Evolutionary conservation across 2,329 filamentous ascomycete genomes (phyloP).

Genomic region (Xylaria sp.): DNA sequence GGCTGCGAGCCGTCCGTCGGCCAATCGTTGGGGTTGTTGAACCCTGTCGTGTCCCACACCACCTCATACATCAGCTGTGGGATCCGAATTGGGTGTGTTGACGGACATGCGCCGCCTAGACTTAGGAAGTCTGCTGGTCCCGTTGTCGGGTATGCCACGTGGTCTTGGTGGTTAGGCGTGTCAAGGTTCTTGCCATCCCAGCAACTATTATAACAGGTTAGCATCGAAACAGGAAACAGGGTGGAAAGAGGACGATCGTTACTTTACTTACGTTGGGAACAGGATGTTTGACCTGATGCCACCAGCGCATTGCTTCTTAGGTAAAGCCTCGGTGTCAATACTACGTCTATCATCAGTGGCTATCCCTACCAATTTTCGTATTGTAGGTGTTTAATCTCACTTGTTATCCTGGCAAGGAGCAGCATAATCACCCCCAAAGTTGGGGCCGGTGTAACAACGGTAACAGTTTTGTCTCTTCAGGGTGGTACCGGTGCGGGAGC

Average conservation of each 20-base stretch:
- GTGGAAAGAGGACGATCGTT: conserved; percentile 38
- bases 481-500: conserved; percentile 47
- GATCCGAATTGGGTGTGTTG: conserved; percentile 53
- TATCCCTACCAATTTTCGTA: background rate
- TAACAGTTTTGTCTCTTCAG: conserved; percentile 55
- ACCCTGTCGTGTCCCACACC: conserved; percentile 56
- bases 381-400: conserved; percentile 25
- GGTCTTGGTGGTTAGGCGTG: conserved; percentile 59
- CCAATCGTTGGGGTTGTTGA: conserved; percentile 53
- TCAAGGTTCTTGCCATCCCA: conserved; percentile 64
- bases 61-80: conserved; percentile 61
- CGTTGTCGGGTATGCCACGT: conserved; percentile 60
- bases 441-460: conserved; percentile 57
- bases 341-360: conserved; percentile 42
- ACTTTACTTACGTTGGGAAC: conserved; percentile 62
- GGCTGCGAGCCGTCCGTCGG: conserved; percentile 53
- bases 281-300: conserved; percentile 59
- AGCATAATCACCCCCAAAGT: conserved; percentile 58
- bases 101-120: conserved; percentile 50
- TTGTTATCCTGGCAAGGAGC: conserved; percentile 56
- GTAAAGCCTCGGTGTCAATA: conserved; percentile 54
- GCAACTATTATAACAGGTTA: conserved; percentile 58
- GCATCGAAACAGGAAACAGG: background rate
- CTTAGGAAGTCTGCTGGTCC: conserved; percentile 55
- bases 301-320: conserved; percentile 53